Percentiles rank a stretch among this genome's conserved stretches.
phyloP scores from a whole-genome alignment of 2,329 filamentous ascomycete species.

The Paecilomyces dactylethromorphus region DNA sequence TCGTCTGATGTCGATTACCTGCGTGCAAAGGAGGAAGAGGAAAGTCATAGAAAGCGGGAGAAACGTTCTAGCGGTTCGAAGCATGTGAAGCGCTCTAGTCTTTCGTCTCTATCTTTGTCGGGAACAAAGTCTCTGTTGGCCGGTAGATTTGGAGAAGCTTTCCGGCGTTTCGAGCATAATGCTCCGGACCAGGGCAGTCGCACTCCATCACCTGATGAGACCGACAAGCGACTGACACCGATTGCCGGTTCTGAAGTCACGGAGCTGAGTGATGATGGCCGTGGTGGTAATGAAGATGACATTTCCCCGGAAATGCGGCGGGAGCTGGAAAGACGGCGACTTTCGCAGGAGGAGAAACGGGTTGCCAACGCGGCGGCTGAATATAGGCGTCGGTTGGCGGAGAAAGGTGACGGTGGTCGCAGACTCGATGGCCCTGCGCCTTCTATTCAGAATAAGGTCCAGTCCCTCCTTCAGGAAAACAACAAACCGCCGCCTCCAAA shows the following conservation, averaged over 20 bases:
- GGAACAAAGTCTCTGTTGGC: slow-evolving; percentile 77
- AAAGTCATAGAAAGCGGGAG: slow-evolving; percentile 52
- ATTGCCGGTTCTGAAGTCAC: slow-evolving; percentile 72
- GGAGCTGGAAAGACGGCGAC: slow-evolving; percentile 73
- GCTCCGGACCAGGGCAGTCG: slow-evolving; percentile 23
- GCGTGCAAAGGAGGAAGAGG: slow-evolving; percentile 63
- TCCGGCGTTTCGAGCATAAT: slow-evolving; percentile 76
- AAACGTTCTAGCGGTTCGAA: slow-evolving; percentile 52
- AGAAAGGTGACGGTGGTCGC: slow-evolving; percentile 48
- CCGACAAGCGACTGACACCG: slow-evolving; percentile 52
- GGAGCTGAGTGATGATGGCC: slow-evolving; percentile 61
- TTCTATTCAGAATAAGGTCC: slow-evolving; percentile 88
- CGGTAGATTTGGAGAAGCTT: slow-evolving; percentile 87
- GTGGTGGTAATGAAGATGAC: slow-evolving; percentile 62
- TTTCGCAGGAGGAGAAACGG: slow-evolving; percentile 82
- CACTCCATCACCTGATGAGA: slow-evolving; percentile 36
- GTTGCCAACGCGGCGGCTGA: slow-evolving; percentile 85
- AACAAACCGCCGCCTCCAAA: slow-evolving; percentile 52
- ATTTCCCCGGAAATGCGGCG: slow-evolving; percentile 82
- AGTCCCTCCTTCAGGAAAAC: slow-evolving; percentile 73
- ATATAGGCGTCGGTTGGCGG: slow-evolving; percentile 69
- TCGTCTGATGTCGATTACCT: slow-evolving; percentile 78
- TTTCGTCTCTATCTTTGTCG: slow-evolving; percentile 61
- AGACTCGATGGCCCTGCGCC: slow-evolving; percentile 56
- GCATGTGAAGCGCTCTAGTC: slow-evolving; percentile 65